Evolutionary conservation across 2,329 filamentous ascomycete species (phyloP).

Genomic region (Geosmithia putterillii): DNA sequence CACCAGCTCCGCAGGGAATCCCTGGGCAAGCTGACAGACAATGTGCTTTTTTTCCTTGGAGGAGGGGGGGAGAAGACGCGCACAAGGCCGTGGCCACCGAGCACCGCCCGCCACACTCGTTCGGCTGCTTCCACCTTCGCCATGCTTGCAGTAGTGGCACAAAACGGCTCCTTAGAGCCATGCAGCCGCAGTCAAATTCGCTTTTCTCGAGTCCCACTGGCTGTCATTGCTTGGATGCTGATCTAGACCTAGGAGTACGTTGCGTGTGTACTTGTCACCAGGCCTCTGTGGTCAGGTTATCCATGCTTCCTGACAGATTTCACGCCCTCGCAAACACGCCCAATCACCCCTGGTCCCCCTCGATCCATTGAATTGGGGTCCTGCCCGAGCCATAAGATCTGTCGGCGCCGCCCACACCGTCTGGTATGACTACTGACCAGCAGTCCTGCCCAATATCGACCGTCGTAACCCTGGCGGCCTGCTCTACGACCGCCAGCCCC

Average conservation of each 20-base stretch:
- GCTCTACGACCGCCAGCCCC: background rate
- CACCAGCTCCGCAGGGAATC: background rate
- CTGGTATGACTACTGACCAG: too few relatives aligned
- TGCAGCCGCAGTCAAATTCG: background rate
- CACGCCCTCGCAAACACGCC: background rate
- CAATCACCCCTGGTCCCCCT: too few relatives aligned
- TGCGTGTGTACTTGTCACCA: background rate
- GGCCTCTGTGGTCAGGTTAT: background rate
- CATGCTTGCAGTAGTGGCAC: background rate
- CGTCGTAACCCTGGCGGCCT: background rate
- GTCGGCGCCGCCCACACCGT: background rate
- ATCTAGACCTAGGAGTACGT: background rate
- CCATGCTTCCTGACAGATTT: background rate
- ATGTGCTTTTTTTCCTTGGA: background rate
- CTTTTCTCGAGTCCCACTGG: background rate
- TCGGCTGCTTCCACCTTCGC: background rate
- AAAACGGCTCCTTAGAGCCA: background rate
- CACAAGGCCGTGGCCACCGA: background rate
- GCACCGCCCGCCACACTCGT: background rate
- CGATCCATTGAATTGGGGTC: too few relatives aligned
- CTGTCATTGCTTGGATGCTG: background rate
- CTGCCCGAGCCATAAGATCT: background rate
- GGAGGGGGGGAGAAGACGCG: background rate
- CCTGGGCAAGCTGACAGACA: background rate
- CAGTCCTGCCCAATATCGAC: background rate